phyloP scores from a whole-genome alignment of 208 protist genomes.

The Wallacemonas sp. region DNA sequence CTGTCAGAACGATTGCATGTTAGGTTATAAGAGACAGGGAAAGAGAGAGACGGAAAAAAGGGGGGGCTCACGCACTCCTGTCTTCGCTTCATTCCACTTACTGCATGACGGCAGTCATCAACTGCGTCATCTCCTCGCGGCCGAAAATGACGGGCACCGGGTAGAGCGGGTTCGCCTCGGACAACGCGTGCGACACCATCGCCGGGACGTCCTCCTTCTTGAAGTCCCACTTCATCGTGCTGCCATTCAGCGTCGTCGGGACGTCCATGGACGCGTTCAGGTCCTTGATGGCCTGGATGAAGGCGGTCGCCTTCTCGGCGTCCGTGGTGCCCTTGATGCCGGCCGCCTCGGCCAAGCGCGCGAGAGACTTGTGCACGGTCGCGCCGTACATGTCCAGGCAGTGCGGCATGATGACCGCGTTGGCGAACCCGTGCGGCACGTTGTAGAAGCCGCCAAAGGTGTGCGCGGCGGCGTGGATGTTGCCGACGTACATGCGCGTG shows the following conservation, averaged over 20 bases:
- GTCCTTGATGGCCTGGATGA: slow-evolving; percentile 47
- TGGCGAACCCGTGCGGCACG: slow-evolving; percentile 82
- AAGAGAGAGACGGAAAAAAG: too few species aligned
- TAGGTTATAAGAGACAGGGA: too few species aligned
- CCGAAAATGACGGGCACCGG: slow-evolving; percentile 65
- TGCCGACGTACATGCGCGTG: slow-evolving; percentile 83
- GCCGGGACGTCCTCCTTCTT: slow-evolving; percentile 41
- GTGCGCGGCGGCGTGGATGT: slow-evolving; percentile 84
- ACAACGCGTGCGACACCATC: slow-evolving; percentile 39
- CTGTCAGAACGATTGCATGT: too few species aligned
- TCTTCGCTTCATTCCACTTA: not conserved
- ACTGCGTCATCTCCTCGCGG: slow-evolving; percentile 38
- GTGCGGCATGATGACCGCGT: slow-evolving; percentile 75
- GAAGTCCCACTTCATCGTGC: slow-evolving; percentile 26
- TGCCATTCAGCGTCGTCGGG: slow-evolving; percentile 31
- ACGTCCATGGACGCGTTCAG: slow-evolving; percentile 51
- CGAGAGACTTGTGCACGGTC: slow-evolving; percentile 32
- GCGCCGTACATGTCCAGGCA: slow-evolving; percentile 61
- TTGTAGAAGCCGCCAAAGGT: slow-evolving; percentile 73
- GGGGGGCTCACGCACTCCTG: too few species aligned
- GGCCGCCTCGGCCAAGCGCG: slow-evolving; percentile 35
- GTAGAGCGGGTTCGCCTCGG: slow-evolving; percentile 64
- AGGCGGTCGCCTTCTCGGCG: slow-evolving; percentile 42
- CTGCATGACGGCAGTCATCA: slow-evolving; percentile 31
- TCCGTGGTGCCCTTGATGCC: slow-evolving; percentile 26